phyloP scores from a whole-genome alignment of 495 filamentous ascomycete genomes.

The Trichoderma asperelloides region DNA sequence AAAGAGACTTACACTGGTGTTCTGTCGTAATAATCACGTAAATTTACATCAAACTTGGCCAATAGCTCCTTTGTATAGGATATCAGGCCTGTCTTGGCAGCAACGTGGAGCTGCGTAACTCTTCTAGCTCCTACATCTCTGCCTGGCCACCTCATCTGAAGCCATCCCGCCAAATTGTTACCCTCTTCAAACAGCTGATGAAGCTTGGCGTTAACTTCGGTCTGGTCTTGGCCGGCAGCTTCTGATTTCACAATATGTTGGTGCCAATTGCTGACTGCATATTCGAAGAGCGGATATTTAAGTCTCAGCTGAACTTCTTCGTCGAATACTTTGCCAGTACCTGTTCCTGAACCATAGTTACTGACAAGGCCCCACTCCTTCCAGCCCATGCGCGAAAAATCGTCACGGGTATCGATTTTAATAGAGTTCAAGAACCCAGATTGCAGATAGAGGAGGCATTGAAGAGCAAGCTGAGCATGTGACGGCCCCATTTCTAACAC shows the following conservation, averaged over 20 bases:
- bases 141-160: not conserved
- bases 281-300: conserved; percentile 15
- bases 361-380: not conserved
- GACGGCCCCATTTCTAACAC: conserved; percentile 16
- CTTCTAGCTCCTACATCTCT: not conserved
- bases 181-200: not conserved
- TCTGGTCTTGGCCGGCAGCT: not conserved
- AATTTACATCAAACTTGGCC: not conserved
- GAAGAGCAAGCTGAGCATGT: conserved; percentile 16
- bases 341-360: not conserved
- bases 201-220: conserved; percentile 6
- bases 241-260: conserved; percentile 5
- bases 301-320: conserved; percentile 7
- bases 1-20: not conserved
- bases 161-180: conserved; percentile 2
- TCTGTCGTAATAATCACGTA: not conserved
- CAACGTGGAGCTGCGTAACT: conserved; percentile 9
- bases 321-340: not conserved
- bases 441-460: conserved; percentile 13
- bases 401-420: not conserved
- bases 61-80: conserved; percentile 12
- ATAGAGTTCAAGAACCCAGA: not conserved
- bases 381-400: not conserved
- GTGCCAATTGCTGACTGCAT: conserved; percentile 17
- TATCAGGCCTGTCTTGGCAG: conserved; percentile 5